Percentiles rank a stretch among this genome's conserved stretches.
Conservation (phyloP, 805 yeast species). For the Monosporozyma unispora region DNA sequence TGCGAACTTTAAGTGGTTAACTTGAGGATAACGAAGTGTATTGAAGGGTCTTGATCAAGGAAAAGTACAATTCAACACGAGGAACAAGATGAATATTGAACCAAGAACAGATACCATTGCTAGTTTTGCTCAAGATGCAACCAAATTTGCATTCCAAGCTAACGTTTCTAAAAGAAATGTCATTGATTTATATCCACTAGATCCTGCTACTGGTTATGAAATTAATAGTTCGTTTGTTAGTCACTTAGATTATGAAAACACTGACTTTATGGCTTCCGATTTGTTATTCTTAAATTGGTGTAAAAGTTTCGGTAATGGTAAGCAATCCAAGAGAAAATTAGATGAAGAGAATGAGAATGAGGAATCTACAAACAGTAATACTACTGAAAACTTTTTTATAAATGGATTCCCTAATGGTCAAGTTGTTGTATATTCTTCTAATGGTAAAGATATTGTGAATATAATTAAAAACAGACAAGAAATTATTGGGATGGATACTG, state of each 20-base stretch:
- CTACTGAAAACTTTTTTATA: conserved; percentile 22
- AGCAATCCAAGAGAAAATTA: conserved; percentile 18
- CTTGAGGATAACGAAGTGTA: background rate
- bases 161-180: conserved; percentile 28
- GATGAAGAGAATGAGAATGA: conserved; percentile 6
- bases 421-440: conserved; percentile 26
- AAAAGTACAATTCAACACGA: too few species aligned
- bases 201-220: conserved; percentile 16
- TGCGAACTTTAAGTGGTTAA: too few species aligned
- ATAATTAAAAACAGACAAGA: conserved; percentile 31
- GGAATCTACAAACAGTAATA: background rate
- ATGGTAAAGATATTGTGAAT: conserved; percentile 29
- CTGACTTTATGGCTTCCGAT: conserved; percentile 23
- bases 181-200: conserved; percentile 29
- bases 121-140: conserved; percentile 24
- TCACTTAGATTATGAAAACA: conserved; percentile 26
- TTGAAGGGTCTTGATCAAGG: background rate
- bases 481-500: conserved; percentile 30
- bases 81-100: conserved; percentile 8
- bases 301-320: conserved; percentile 1
- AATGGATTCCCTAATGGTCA: conserved; percentile 25
- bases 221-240: conserved; percentile 26
- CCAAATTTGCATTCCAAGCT: conserved; percentile 28
- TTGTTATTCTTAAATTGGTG: conserved; percentile 25
- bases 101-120: conserved; percentile 14